Conservation (phyloP, 208 protist genomes). For the Leishmania braziliensis region DNA sequence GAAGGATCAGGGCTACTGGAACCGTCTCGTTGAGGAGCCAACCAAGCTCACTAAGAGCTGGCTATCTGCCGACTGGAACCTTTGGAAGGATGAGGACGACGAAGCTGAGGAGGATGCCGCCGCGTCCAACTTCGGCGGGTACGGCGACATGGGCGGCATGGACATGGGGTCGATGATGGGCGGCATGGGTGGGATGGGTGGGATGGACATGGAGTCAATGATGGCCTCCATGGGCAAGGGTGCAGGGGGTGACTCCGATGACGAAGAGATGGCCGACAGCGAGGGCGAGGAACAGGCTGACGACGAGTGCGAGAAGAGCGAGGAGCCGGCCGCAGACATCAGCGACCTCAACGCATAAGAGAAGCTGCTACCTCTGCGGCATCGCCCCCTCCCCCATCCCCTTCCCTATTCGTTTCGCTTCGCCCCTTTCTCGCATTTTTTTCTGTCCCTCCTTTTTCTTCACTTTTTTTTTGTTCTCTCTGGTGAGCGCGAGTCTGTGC, state of each 20-base stretch:
- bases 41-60: conserved; percentile 76
- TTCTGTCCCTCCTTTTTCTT: neutral
- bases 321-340: conserved; percentile 51
- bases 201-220: conserved; percentile 58
- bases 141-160: conserved; percentile 76
- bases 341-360: conserved; percentile 62
- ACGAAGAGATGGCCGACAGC: conserved; percentile 45
- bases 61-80: conserved; percentile 91
- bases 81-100: conserved; percentile 93
- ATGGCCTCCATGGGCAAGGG: conserved; percentile 55
- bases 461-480: neutral
- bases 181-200: conserved; percentile 36
- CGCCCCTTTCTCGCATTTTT: neutral
- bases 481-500: neutral
- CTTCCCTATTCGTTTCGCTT: conserved; percentile 4
- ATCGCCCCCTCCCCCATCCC: neutral
- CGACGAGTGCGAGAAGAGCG: conserved; percentile 9
- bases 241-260: conserved; percentile 45
- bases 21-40: conserved; percentile 75
- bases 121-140: conserved; percentile 77
- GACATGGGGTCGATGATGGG: conserved; percentile 63
- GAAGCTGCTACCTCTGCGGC: neutral
- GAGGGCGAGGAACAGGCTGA: conserved; percentile 18
- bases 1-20: conserved; percentile 89
- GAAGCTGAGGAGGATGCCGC: conserved; percentile 63